These are phyloP conservation scores for Meyerozyma guilliermondii DNA, from an alignment of 1,139 yeast species.

Conservation along the genomic window DNA sequence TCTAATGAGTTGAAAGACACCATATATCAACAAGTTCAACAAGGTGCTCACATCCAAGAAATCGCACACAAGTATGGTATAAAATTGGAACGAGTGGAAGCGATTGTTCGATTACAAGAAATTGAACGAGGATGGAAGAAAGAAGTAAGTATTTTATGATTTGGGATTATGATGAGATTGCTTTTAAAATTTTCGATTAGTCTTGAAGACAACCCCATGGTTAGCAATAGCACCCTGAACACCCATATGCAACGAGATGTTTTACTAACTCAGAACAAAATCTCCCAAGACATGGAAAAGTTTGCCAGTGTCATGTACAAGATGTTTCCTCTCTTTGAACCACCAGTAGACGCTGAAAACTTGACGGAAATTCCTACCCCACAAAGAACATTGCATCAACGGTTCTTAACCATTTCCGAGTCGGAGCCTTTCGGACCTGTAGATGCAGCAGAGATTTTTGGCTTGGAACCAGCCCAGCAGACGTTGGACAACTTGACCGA, in stretches of 20 bases:
- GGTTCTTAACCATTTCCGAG: slow-evolving; percentile 87
- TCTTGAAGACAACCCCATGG: slow-evolving; percentile 72
- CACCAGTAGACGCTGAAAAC: slow-evolving; percentile 52
- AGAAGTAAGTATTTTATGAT: slow-evolving; percentile 46
- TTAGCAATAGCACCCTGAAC: slow-evolving; percentile 35
- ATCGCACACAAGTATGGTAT: slow-evolving; percentile 78
- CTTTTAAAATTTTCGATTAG: slow-evolving; percentile 57
- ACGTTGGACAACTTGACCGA: slow-evolving; percentile 66
- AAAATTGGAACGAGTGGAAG: slow-evolving; percentile 82
- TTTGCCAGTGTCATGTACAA: slow-evolving; percentile 62
- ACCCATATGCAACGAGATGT: background rate
- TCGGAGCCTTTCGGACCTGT: slow-evolving; percentile 96
- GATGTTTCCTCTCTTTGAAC: slow-evolving; percentile 73
- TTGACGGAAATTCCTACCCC: slow-evolving; percentile 95
- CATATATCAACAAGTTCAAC: slow-evolving; percentile 54
- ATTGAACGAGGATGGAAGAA: slow-evolving; percentile 60
- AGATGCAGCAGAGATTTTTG: slow-evolving; percentile 87
- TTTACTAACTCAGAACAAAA: slow-evolving; percentile 41
- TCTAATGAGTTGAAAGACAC: slow-evolving; percentile 53
- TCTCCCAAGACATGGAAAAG: slow-evolving; percentile 46
- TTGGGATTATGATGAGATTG: slow-evolving; percentile 40
- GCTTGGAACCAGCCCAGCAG: slow-evolving; percentile 77
- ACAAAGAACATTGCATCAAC: slow-evolving; percentile 71
- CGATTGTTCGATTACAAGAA: slow-evolving; percentile 61
- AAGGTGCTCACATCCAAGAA: slow-evolving; percentile 57